These are phyloP conservation scores for Pseudogymnoascus sp. DNA, from an alignment of 2,329 filamentous ascomycete genomes.

Conservation along the genomic window DNA sequence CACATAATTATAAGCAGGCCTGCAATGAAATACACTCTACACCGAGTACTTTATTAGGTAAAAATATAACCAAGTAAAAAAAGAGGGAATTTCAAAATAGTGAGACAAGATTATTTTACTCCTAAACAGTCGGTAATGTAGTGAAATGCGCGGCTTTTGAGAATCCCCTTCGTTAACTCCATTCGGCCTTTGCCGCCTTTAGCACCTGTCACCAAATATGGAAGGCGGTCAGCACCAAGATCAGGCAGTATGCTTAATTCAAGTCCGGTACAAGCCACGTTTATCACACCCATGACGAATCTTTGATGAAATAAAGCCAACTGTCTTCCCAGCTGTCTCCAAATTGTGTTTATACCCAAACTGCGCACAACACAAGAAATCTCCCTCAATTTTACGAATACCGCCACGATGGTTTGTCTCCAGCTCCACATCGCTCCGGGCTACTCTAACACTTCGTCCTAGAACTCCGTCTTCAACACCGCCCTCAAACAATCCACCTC, in stretches of 20 bases:
- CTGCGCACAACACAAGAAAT: not conserved
- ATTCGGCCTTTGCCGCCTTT: constrained; percentile 6
- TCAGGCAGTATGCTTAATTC: constrained; percentile 5
- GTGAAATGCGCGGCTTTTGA: not conserved
- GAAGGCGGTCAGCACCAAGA: constrained; percentile 1
- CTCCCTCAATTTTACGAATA: not conserved
- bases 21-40: not conserved
- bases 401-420: not conserved
- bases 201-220: not conserved
- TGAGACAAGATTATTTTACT: not conserved
- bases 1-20: not conserved
- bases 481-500: constrained; percentile 78
- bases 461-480: constrained; percentile 83
- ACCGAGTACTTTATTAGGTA: not conserved
- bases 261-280: constrained; percentile 11
- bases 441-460: constrained; percentile 16
- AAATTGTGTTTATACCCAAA: not conserved
- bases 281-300: constrained; percentile 9
- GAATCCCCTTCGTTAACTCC: not conserved
- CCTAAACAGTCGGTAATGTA: not conserved
- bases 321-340: not conserved
- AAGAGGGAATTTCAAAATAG: not conserved
- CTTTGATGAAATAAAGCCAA: constrained; percentile 1
- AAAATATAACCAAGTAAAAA: not conserved
- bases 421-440: not conserved